Base-by-base conservation (phyloP, 805 yeast species). In the Yarrowia sp. region DNA sequence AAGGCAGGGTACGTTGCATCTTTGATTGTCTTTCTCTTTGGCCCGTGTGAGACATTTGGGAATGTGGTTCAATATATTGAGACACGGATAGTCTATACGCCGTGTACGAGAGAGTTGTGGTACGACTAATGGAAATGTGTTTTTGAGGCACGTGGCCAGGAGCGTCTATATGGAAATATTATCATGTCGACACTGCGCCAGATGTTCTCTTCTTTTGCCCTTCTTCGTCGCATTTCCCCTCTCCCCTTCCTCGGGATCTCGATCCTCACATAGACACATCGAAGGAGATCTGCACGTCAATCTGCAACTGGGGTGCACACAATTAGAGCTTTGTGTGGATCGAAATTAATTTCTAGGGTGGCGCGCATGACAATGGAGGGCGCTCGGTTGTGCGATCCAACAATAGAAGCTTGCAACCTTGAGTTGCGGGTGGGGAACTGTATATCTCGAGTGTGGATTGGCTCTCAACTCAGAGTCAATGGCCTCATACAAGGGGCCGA, bases 281-380 rank as follows among this genome's bases (percentile, higher is more conserved):
- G 11, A 10, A 32, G 11, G 12, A 14, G 24, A 49, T 49, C 56
- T 49, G 56, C 56, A 49, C 56, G 56, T 30, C 56, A 49, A 49
- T 49, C 56, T 49, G 56, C 56, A 32, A 49, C 56, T 49, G 56
- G 56, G 56, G 56, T 49, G 56, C 56, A n/a, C 56, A 49, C 56
- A 49, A 49, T 49, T 49, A 32, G 56, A 49, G 56, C 56, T 49
- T 49, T 49, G 56, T 49, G 56, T 49, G 56, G 56, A 49, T 49
- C 56, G 56, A 21, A 49, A 32, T 32, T 49, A 32, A 49, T 30
- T 49, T 49, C 54, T 21, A 49, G 26, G 38, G 38, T 32, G 26
- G 28, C 38, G 28, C 56, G 56, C 56, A 49, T n/a, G 40, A 49
- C 56, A 49, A 49, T 49, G 56, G 40, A 1, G 17, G 5, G 8